phyloP scores from a whole-genome alignment of 768 basidiomycete species.

The Terana coerulea region DNA sequence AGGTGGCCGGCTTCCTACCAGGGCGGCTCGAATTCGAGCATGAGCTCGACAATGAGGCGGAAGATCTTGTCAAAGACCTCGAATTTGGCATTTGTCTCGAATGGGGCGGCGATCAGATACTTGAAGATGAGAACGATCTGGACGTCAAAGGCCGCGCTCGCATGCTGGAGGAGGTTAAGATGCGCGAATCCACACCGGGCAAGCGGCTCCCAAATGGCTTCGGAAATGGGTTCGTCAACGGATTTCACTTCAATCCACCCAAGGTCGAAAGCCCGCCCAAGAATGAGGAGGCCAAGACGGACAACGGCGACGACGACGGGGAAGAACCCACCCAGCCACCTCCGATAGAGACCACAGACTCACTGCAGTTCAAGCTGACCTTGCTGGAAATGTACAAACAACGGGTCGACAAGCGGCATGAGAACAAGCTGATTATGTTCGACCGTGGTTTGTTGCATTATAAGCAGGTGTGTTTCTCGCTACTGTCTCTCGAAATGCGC shows the following conservation, averaged over 20 bases:
- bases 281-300: conserved; percentile 43
- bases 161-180: conserved; percentile 38
- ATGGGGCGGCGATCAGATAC: conserved; percentile 80
- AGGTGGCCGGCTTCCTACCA: conserved; percentile 89
- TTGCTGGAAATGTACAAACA: conserved; percentile 90
- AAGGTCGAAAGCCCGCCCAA: conserved; percentile 26
- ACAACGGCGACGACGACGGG: conserved; percentile 52
- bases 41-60: conserved; percentile 95
- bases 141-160: conserved; percentile 56
- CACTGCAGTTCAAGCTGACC: conserved; percentile 83
- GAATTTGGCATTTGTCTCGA: conserved; percentile 89
- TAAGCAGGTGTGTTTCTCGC: conserved; percentile 80
- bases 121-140: conserved; percentile 73
- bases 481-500: background rate
- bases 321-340: conserved; percentile 71
- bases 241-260: conserved; percentile 23
- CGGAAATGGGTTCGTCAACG: conserved; percentile 31
- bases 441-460: conserved; percentile 90
- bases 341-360: conserved; percentile 80
- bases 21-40: conserved; percentile 99
- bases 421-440: conserved; percentile 86
- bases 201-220: conserved; percentile 27
- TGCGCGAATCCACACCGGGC: conserved; percentile 22
- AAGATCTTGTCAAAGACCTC: conserved; percentile 91
- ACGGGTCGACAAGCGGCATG: conserved; percentile 78